Evolutionary conservation across 805 yeast genomes (phyloP).

Genomic region (Ogataea thermomethanolica): DNA sequence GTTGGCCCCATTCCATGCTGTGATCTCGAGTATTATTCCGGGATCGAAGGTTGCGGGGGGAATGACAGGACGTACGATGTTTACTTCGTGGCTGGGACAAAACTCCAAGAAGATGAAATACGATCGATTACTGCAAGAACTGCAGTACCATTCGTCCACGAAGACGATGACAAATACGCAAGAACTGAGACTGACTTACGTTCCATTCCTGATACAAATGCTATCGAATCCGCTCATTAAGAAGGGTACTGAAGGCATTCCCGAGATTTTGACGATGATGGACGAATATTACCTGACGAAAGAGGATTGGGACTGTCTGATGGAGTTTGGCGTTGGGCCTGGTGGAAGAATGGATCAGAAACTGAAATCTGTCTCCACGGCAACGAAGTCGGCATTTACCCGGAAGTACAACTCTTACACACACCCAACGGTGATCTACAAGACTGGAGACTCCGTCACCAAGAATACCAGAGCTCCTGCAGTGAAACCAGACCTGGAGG

Average conservation of each 20-base stretch:
- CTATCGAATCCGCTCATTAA: slow-evolving; percentile 56
- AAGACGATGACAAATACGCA: slow-evolving; percentile 71
- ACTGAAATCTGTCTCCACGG: slow-evolving; percentile 64
- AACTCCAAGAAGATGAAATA: slow-evolving; percentile 81
- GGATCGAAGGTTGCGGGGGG: slow-evolving; percentile 71
- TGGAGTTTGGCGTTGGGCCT: slow-evolving; percentile 78
- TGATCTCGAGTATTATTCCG: slow-evolving; percentile 81
- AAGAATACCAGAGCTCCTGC: slow-evolving; percentile 29
- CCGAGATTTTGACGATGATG: slow-evolving; percentile 63
- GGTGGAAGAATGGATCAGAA: slow-evolving; percentile 38
- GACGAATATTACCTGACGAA: slow-evolving; percentile 83
- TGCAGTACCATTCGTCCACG: slow-evolving; percentile 83
- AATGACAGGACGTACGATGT: slow-evolving; percentile 64
- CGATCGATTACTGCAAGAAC: slow-evolving; percentile 73
- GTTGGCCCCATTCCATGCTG: slow-evolving; percentile 84
- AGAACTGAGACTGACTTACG: slow-evolving; percentile 72
- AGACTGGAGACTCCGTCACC: slow-evolving; percentile 60
- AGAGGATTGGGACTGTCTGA: slow-evolving; percentile 87
- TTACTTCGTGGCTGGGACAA: slow-evolving; percentile 87
- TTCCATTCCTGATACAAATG: slow-evolving; percentile 59
- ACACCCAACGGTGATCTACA: slow-evolving; percentile 85
- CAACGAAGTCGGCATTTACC: slow-evolving; percentile 83
- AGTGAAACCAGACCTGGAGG: slow-evolving; percentile 61
- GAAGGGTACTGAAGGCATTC: slow-evolving; percentile 60
- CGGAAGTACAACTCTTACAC: slow-evolving; percentile 68